Evolutionary conservation across 2,329 filamentous ascomycete genomes (phyloP).

Genomic region (Emmonsiellopsis sp.): DNA sequence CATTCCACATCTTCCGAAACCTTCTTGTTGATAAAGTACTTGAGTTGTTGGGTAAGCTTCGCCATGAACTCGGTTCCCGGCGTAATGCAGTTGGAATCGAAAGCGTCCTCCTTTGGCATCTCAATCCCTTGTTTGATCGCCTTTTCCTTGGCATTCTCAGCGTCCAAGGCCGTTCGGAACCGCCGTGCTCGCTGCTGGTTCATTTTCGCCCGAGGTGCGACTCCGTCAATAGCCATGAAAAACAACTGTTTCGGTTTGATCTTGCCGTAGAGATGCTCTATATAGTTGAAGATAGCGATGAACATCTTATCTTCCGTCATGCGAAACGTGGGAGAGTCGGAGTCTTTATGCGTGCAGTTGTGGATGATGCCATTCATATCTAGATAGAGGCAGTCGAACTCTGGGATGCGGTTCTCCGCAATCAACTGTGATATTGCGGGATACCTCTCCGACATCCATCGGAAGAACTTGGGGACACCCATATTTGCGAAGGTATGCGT

Average conservation of each 20-base stretch:
- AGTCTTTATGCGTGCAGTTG: slow-evolving; percentile 97
- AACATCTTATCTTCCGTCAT: slow-evolving; percentile 99
- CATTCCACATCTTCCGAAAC: slow-evolving; percentile 93
- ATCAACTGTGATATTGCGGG: slow-evolving; percentile 97
- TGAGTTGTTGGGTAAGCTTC: slow-evolving; percentile 83
- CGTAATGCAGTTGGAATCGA: slow-evolving; percentile 99
- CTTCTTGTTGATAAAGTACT: slow-evolving; percentile 99
- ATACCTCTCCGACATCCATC: slow-evolving; percentile 99
- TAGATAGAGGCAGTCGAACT: slow-evolving; percentile 90
- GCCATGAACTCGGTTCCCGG: slow-evolving; percentile 97
- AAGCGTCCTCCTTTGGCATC: slow-evolving; percentile 89
- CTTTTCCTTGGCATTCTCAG: slow-evolving; percentile 82
- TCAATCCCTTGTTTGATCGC: slow-evolving; percentile 81
- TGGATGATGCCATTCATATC: slow-evolving; percentile 99
- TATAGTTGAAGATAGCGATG: slow-evolving; percentile 99
- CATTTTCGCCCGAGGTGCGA: slow-evolving; percentile 97
- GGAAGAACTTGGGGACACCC: slow-evolving; percentile 83
- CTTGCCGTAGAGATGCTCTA: slow-evolving; percentile 95
- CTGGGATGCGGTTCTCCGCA: slow-evolving; percentile 95
- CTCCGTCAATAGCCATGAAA: slow-evolving; percentile 99
- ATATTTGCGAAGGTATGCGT: slow-evolving; percentile 31
- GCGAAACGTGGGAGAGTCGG: slow-evolving; percentile 81
- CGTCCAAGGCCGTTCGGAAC: slow-evolving; percentile 89
- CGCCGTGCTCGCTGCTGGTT: slow-evolving; percentile 95
- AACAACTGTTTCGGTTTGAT: slow-evolving; percentile 98